These are phyloP conservation scores for Penicillium brasilianum DNA, from an alignment of 2,329 filamentous ascomycete genomes.

Conservation along the genomic window DNA sequence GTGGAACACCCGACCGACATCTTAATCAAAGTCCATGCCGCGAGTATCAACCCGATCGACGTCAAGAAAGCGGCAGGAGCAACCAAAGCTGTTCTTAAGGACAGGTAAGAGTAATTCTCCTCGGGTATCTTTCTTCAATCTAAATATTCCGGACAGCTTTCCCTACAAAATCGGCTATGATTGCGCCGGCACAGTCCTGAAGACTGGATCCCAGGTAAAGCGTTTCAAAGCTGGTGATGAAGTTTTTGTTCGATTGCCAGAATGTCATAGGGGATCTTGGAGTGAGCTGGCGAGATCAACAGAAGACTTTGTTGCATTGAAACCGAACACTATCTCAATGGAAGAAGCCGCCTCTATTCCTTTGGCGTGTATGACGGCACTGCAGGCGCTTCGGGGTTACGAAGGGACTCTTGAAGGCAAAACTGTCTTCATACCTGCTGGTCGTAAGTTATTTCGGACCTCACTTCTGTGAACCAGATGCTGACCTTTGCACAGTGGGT, in stretches of 20 bases:
- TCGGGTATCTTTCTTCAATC: neutral
- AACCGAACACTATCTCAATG: slow-evolving; percentile 47
- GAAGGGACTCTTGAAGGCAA: slow-evolving; percentile 54
- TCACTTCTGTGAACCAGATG: neutral
- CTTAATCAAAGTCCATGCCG: slow-evolving; percentile 44
- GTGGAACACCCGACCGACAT: slow-evolving; percentile 26
- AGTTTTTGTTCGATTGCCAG: slow-evolving; percentile 43
- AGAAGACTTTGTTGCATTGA: slow-evolving; percentile 41
- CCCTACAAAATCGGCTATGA: slow-evolving; percentile 52
- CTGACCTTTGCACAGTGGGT: slow-evolving; percentile 41
- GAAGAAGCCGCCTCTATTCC: slow-evolving; percentile 50
- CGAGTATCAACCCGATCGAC: slow-evolving; percentile 52
- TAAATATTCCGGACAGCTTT: slow-evolving; percentile 35
- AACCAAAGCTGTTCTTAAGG: slow-evolving; percentile 37
- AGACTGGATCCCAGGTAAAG: slow-evolving; percentile 40
- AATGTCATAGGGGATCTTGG: slow-evolving; percentile 37
- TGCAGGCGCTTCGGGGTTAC: slow-evolving; percentile 49
- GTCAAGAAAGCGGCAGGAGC: slow-evolving; percentile 46
- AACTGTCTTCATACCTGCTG: slow-evolving; percentile 58
- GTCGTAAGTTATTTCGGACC: slow-evolving; percentile 29
- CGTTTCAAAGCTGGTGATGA: slow-evolving; percentile 46
- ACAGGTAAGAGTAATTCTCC: slow-evolving; percentile 30
- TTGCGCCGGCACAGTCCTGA: slow-evolving; percentile 44
- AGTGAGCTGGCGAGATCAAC: slow-evolving; percentile 43
- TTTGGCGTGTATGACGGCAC: slow-evolving; percentile 46